phyloP scores from a whole-genome alignment of 495 filamentous ascomycete genomes.

The Cercophora newfieldiana region DNA sequence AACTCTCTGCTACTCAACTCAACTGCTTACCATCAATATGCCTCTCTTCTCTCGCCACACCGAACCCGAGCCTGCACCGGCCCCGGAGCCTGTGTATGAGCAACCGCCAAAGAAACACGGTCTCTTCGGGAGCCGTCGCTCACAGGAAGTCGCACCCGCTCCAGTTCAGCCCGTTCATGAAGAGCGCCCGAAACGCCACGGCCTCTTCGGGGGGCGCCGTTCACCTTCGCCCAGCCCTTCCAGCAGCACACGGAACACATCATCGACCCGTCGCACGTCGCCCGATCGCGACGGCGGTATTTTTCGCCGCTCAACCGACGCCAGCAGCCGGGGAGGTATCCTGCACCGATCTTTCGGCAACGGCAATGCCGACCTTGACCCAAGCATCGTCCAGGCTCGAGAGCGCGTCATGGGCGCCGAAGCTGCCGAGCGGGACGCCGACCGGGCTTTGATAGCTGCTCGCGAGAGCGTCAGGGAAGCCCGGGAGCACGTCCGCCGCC shows the following conservation, averaged over 20 bases:
- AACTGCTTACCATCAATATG: constrained; percentile 34
- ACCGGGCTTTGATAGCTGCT: constrained; percentile 58
- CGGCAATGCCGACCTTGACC: constrained; percentile 52
- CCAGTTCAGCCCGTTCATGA: constrained; percentile 32
- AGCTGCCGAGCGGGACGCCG: constrained; percentile 60
- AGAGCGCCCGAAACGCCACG: constrained; percentile 38
- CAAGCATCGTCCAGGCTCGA: constrained; percentile 56
- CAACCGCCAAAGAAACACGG: constrained; percentile 40
- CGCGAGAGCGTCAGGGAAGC: constrained; percentile 60
- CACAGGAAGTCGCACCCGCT: constrained; percentile 27
- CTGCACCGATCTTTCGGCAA: constrained; percentile 48
- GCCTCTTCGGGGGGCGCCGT: constrained; percentile 48
- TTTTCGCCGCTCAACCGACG: constrained; percentile 26
- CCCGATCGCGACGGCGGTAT: constrained; percentile 19
- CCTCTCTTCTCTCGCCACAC: constrained; percentile 50
- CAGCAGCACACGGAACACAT: constrained; percentile 31
- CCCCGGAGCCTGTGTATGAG: constrained; percentile 15
- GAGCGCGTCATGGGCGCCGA: constrained; percentile 61
- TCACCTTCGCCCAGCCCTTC: constrained; percentile 41
- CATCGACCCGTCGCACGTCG: constrained; percentile 21
- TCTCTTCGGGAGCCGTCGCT: constrained; percentile 39
- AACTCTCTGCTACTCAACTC: not conserved
- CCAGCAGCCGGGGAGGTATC: constrained; percentile 27
- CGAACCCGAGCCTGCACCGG: constrained; percentile 40
- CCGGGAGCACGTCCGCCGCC: constrained; percentile 58